Evolutionary conservation across 2,329 filamentous ascomycete genomes (phyloP).

Genomic region (Ophiostoma angusticollis): DNA sequence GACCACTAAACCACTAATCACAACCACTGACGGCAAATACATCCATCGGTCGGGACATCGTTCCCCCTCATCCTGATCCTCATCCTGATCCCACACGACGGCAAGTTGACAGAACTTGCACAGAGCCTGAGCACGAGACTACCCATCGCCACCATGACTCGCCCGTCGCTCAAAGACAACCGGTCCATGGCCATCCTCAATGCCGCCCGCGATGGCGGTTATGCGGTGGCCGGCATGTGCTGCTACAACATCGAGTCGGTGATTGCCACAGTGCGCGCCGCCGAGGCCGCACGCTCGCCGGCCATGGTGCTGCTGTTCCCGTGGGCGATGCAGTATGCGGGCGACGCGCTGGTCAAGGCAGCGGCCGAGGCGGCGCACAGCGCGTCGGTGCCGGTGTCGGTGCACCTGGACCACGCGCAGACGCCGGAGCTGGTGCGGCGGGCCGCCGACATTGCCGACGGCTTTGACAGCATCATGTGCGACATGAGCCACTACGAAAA

Average conservation of each 20-base stretch:
- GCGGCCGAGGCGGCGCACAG: conserved; percentile 42
- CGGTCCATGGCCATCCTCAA: conserved; percentile 44
- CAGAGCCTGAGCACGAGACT: no score
- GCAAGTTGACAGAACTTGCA: no score
- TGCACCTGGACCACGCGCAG: conserved; percentile 57
- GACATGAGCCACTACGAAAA: conserved; percentile 61
- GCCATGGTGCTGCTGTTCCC: conserved; percentile 64
- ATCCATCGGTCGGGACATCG: no score
- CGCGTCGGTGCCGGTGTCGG: conserved; percentile 44
- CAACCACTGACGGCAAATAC: no score
- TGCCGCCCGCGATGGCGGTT: conserved; percentile 39
- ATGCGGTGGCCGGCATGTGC: conserved; percentile 44
- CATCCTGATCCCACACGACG: no score
- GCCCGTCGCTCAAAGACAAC: conserved; percentile 30
- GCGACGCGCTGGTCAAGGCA: conserved; percentile 39
- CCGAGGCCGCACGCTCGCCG: conserved; percentile 52
- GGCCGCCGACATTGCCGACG: conserved; percentile 44
- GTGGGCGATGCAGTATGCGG: conserved; percentile 57
- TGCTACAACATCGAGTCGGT: conserved; percentile 37
- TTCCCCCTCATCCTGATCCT: no score
- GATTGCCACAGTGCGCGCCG: conserved; percentile 47
- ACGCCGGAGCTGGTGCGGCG: conserved; percentile 47
- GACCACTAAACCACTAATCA: no score
- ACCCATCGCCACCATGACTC: conserved; percentile 21
- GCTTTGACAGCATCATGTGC: conserved; percentile 61